Evolutionary conservation across 208 protist genomes (phyloP), one percentile per base, ranked within the genome.

Genomic region (Acanthamoeba lugdunensis): DNA sequence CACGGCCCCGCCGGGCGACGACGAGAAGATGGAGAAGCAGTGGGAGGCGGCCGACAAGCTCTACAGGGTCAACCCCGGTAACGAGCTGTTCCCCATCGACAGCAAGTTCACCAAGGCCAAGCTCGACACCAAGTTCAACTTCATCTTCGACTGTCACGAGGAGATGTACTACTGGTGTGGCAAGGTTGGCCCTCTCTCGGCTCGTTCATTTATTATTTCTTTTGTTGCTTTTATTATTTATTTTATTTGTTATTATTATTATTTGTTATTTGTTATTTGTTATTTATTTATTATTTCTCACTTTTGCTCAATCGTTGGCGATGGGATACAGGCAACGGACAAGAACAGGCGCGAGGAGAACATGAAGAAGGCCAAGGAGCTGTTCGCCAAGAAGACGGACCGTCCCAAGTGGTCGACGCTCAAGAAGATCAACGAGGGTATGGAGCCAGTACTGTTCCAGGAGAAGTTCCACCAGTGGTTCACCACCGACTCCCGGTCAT

Each of bases 361-460:
- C 81, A 67, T 67, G 54, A 89, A 89, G 81, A 89, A 89, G 81
- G 81, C 81, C 52, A 67, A 69, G 54, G 56, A 89, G 54, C 28
- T 69, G 50, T 67, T 89, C 30, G 48, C 48, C 81, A 58, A 65
- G 56, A 89, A 89, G 52, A 58, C 48, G 6, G 81, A 89, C 14
- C 81, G 81, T n/a, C 81, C 81, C 54, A 69, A 58, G 6, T 89
- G 81, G 81, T 58, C 81, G 50, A 67, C 41, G 28, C 81, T 89
- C 81, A 89, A 89, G 81, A 89, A 89, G 81, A 89, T 89, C 81
- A 89, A 89, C 81, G 81, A 89, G 73, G 73, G 73, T 4, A 23
- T 16, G 50, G 81, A 89, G 81, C 81, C 81, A 6, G 81, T 89
- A 2, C 81, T 89, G 28, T 89, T 89, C 81, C 81, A 89, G 81